Evolutionary conservation across 805 yeast genomes (phyloP), one percentile per base, ranked within the genome.

Genomic region (Pichia californica): DNA sequence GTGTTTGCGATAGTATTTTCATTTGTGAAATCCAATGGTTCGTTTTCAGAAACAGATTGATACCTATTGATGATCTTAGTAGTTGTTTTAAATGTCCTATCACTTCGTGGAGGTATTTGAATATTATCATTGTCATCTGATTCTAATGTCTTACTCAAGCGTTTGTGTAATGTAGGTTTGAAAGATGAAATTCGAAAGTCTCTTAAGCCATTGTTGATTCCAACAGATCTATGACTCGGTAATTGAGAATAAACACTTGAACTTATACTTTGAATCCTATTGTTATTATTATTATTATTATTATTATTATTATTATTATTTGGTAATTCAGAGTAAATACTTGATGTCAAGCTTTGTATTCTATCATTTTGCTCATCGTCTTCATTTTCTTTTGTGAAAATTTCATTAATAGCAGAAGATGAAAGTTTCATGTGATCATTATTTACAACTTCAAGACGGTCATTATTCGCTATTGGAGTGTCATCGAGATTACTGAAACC

Each of bases 251-350:
- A 38, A 13, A 41, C 34, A 41, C 45, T 41, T 30, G 45, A 41
- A 2, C 36, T 34, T 14, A 31, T 26, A 25, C 55, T 55, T 13
- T 33, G 32, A 29, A 29, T 11, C 20, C 38, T 27, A 21, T 36
- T 15, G 6, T 15, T 16, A 33, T 38, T 43, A 30, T 47, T 39
- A 21, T 4, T 39, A 31, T 21, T 29, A 26, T 16, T 15, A 26
- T 26, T 19, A 14, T 27, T 27, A n/a, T n/a, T n/a, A n/a, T n/a
- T n/a, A n/a, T n/a, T n/a, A n/a, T n/a, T n/a, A 9, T 23, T 26
- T 23, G 39, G 39, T n/a, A 45, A 27, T 30, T 51, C 58, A 4
- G 58, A 43, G 33, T 56, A 54, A 13, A 56, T 37, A 26, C 57
- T 52, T 30, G 60, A 55, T 8, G 54, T 38, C 10, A 45, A 34